A percentile compares a stretch with the other conserved stretches of the same genome.
phyloP scores from a whole-genome alignment of 2,329 filamentous ascomycete genomes.

The Diaporthe ilicicola region DNA sequence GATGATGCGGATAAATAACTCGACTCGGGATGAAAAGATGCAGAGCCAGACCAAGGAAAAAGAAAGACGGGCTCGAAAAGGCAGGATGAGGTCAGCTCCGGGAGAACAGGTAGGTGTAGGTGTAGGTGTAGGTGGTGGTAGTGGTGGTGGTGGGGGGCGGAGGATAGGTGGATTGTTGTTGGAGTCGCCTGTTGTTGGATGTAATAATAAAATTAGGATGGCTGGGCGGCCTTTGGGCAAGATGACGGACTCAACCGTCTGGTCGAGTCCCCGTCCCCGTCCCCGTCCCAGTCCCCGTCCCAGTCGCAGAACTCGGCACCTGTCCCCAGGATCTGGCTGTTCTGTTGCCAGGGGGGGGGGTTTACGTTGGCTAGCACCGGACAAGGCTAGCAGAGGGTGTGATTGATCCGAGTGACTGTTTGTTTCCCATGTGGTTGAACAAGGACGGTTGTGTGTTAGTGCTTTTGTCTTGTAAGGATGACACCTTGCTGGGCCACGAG shows the following conservation, averaged over 20 bases:
- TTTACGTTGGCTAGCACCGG: constrained; percentile 11
- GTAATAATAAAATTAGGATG: constrained; percentile 31
- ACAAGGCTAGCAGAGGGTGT: constrained; percentile 13
- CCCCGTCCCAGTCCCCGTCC: constrained; percentile 6
- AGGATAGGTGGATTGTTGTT: neutral
- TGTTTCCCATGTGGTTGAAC: constrained; percentile 21
- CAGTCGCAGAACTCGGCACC: neutral
- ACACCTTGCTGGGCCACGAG: constrained; percentile 21
- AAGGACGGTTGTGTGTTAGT: constrained; percentile 9
- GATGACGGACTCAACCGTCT: constrained; percentile 20
- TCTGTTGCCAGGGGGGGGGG: neutral
- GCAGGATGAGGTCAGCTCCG: constrained; percentile 16
- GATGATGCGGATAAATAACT: constrained; percentile 17
- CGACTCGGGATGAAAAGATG: constrained; percentile 8
- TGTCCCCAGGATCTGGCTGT: constrained; percentile 5
- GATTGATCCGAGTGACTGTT: constrained; percentile 9
- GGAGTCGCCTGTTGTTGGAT: constrained; percentile 1
- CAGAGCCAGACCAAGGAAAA: constrained; percentile 1
- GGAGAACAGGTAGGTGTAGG: no score
- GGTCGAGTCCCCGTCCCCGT: constrained; percentile 14
- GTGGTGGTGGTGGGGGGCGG: neutral
- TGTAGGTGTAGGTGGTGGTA: no score
- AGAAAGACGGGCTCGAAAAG: neutral
- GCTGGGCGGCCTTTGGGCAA: constrained; percentile 25
- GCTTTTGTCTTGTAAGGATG: constrained; percentile 4